Base-by-base conservation (phyloP, 2,329 filamentous ascomycete species). In the Colletotrichum sp. region DNA sequence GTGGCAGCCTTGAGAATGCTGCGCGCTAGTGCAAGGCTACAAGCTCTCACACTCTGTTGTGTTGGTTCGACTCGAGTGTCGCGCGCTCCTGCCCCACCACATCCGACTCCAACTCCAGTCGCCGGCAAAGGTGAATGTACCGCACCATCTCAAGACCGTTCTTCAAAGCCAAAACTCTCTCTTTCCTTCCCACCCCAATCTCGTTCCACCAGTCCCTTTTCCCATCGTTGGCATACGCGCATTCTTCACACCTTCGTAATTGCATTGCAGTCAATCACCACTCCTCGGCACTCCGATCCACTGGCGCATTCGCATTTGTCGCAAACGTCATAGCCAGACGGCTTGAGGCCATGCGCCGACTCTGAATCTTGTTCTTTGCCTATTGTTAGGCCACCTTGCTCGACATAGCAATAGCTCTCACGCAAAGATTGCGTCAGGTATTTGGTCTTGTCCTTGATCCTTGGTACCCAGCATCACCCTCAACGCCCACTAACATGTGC, bases 1-100 rank as follows among this genome's bases (percentile, higher is more conserved):
- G 55, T 69, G 67, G 68, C 59, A 74, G 75, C 72, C 75, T 71
- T 63, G 72, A 28, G 26, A 28, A 66, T 39, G 28, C 48, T 67
- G 26, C 24, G 32, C 59, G 65, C 75, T 71, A 75, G 66, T 68
- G 67, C 71, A 67, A 76, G 75, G 75, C 75, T 76, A 66, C 22
- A 75, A 71, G 44, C 55, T 71, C 32, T 13, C n/a, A 22, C 30
- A 34, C 28, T 24, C 13, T 59, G 63, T n/a, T 73, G 70, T 73
- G 70, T 72, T 75, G 63, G 73, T 68, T 73, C 64, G 36, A 69
- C 64, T 73, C 64, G 52, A 69, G 52, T 30, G 70, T 64, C 36
- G 48, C 34, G 55, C 28, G 34, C 59, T 26, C 28, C 28, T 64
- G 72, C 75, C 75, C 75, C 75, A 71, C 75, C 59, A 60, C 48